Conservation (phyloP, 768 basidiomycete species). For the Amanita fuliginea region DNA sequence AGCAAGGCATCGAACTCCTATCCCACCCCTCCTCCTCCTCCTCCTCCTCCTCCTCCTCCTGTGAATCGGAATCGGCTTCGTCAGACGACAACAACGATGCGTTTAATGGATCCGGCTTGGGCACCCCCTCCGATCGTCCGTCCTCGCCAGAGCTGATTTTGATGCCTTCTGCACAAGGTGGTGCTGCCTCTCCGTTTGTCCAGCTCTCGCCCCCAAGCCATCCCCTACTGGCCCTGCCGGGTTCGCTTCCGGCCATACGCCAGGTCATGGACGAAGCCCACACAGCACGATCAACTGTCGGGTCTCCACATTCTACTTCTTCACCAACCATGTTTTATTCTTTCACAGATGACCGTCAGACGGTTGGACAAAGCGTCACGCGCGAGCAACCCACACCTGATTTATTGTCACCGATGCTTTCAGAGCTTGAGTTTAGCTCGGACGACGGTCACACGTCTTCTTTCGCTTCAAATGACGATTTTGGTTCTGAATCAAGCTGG, state of each 20-base stretch:
- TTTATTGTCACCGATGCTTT: slow-evolving; percentile 3
- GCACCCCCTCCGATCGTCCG: background rate
- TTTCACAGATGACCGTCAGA: background rate
- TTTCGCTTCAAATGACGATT: background rate
- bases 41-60: background rate
- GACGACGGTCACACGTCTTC: background rate
- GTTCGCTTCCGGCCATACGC: background rate
- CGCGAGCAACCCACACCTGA: background rate
- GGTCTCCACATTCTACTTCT: background rate
- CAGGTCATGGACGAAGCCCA: background rate
- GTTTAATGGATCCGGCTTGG: background rate
- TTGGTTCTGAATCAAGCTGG: slow-evolving; percentile 4
- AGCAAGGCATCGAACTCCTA: slow-evolving; percentile 4
- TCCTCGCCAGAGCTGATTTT: background rate
- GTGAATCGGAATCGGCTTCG: background rate
- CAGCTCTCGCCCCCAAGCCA: background rate
- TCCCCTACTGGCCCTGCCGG: background rate
- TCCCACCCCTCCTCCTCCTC: background rate
- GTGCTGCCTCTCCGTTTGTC: background rate
- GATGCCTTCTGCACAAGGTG: too few species aligned
- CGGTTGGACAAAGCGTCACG: background rate
- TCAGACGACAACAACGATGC: background rate
- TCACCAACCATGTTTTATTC: slow-evolving; percentile 2
- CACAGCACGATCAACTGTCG: too few species aligned
- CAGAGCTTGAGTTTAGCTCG: slow-evolving; percentile 5